Percentiles rank a stretch among this genome's conserved stretches.
Evolutionary conservation across 1,284 basidiomycete genomes (phyloP).

Genomic region (Cronartium ribicola): DNA sequence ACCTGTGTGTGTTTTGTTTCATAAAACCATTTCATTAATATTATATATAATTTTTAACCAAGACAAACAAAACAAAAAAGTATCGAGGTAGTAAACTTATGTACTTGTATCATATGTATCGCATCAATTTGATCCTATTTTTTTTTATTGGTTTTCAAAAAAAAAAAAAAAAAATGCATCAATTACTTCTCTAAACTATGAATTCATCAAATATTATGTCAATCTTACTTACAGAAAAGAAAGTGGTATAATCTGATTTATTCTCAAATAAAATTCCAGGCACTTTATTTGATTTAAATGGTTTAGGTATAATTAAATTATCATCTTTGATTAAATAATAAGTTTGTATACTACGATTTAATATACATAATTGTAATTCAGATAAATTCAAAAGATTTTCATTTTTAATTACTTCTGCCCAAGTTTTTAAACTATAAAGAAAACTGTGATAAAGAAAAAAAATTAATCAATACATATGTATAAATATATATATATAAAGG

Average conservation of each 20-base stretch:
- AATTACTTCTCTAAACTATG: no score
- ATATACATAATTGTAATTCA: constrained; percentile 33
- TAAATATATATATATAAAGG: no score
- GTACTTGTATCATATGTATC: constrained; percentile 43
- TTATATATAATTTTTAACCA: no score
- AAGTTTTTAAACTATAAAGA: constrained; percentile 38
- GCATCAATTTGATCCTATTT: constrained; percentile 38
- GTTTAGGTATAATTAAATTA: background rate
- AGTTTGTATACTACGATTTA: constrained; percentile 28
- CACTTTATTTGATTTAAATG: constrained; percentile 34
- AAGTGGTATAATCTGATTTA: constrained; percentile 41
- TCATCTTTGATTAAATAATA: constrained; percentile 41
- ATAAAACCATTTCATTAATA: no score
- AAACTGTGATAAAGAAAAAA: constrained; percentile 16
- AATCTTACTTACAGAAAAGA: constrained; percentile 33
- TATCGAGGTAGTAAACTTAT: background rate
- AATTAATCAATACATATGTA: constrained; percentile 3
- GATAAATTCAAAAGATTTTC: constrained; percentile 10
- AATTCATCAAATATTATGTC: no score
- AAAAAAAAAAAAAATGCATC: no score
- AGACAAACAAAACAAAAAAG: no score
- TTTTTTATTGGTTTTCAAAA: no score
- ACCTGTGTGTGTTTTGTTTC: background rate
- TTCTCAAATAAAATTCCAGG: constrained; percentile 42
- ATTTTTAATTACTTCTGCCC: constrained; percentile 33